phyloP scores from a whole-genome alignment of 2,329 filamentous ascomycete genomes.

The Chrysoporthe austroafricana region DNA sequence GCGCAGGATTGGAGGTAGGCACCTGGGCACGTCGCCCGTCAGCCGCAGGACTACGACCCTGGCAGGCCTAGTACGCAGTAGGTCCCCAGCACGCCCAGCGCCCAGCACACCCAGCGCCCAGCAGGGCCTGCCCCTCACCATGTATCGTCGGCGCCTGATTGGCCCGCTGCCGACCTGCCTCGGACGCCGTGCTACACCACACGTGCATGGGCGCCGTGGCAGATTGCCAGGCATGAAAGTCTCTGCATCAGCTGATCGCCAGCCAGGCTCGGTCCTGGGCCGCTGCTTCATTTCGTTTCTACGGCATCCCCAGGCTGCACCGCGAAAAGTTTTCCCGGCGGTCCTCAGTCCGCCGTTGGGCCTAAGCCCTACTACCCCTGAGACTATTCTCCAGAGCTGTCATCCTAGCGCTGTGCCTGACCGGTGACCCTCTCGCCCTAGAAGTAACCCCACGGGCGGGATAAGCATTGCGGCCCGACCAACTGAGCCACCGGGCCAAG shows the following conservation, averaged over 20 bases:
- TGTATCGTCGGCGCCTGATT: background rate
- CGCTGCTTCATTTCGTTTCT: background rate
- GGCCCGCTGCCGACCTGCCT: background rate
- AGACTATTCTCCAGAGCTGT: conserved; percentile 15
- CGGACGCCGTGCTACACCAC: background rate
- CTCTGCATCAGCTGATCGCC: background rate
- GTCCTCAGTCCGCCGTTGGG: background rate
- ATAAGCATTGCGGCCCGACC: background rate
- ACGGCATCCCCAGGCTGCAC: background rate
- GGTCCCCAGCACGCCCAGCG: no score
- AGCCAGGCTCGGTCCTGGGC: background rate
- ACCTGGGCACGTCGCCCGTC: background rate
- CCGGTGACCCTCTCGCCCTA: background rate
- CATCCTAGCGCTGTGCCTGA: conserved; percentile 20
- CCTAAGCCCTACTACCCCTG: conserved; percentile 8
- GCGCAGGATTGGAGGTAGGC: conserved; percentile 1
- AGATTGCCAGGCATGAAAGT: background rate
- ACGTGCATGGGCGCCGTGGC: background rate
- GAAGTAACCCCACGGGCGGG: background rate
- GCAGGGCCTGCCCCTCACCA: conserved; percentile 7
- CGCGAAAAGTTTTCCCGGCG: background rate
- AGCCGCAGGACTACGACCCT: conserved; percentile 3
- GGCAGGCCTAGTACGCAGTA: no score
- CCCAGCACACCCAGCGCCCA: no score
- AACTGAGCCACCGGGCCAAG: background rate